A percentile compares a stretch with the other conserved stretches of the same genome.
Conservation (phyloP, 1,284 basidiomycete species). For the Cryptococcus sp. region DNA sequence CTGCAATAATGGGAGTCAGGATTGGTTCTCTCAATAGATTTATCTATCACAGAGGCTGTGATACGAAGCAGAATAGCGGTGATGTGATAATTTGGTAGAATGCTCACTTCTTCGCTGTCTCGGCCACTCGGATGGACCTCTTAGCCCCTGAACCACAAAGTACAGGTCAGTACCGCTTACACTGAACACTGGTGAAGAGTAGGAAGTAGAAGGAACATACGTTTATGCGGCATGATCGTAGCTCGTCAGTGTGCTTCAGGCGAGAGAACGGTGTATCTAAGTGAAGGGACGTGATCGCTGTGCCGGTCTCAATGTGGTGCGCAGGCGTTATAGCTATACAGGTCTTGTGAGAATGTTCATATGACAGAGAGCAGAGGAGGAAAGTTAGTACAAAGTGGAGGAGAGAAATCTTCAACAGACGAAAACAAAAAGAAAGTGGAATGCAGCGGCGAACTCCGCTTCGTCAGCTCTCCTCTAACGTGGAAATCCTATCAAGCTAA, state of each 20-base stretch:
- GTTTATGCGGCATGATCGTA: constrained; percentile 49
- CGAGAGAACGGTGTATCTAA: neutral
- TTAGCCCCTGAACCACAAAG: constrained; percentile 42
- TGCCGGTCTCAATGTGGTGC: too few species aligned
- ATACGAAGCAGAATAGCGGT: neutral
- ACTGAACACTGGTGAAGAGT: neutral
- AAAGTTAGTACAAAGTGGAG: too few species aligned
- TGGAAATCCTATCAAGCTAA: too few species aligned
- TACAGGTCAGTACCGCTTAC: constrained; percentile 3
- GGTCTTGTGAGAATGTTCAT: too few species aligned
- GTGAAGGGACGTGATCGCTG: neutral
- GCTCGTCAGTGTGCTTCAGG: constrained; percentile 2
- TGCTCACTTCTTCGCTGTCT: constrained; percentile 38
- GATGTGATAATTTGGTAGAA: neutral
- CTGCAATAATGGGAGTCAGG: constrained; percentile 27
- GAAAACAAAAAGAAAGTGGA: too few species aligned
- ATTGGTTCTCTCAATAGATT: neutral
- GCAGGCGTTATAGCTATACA: too few species aligned
- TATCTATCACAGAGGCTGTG: neutral
- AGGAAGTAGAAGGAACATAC: constrained; percentile 22
- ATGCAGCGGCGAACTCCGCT: too few species aligned
- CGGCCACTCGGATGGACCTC: constrained; percentile 42
- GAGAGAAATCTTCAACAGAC: too few species aligned
- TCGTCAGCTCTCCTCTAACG: too few species aligned
- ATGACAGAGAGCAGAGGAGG: too few species aligned